Percentiles rank a stretch among this genome's conserved stretches.
Evolutionary conservation across 306 rosid species (phyloP).

Genomic region (Casuarina cunninghamiana): DNA sequence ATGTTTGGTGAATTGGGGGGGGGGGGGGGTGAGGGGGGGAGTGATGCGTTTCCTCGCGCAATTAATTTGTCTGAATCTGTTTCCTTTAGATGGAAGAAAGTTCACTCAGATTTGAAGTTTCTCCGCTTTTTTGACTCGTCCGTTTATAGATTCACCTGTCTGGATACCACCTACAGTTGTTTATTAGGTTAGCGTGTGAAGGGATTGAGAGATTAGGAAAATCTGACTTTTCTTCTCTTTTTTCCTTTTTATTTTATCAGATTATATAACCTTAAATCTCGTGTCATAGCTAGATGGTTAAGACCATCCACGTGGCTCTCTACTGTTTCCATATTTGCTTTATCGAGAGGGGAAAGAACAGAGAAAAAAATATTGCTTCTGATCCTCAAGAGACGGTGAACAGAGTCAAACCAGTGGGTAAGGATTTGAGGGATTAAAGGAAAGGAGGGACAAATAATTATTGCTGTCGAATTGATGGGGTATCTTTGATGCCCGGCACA

Average conservation of each 20-base stretch:
- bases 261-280: neutral
- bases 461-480: neutral
- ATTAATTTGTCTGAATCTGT: neutral
- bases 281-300: neutral
- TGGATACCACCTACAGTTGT: too few species aligned
- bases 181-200: too few species aligned
- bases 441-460: neutral
- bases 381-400: neutral
- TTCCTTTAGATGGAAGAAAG: too few species aligned
- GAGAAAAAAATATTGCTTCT: neutral
- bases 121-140: too few species aligned
- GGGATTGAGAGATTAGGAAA: neutral
- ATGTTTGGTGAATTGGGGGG: neutral
- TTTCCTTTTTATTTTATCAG: neutral
- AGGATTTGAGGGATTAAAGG: neutral
- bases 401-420: neutral
- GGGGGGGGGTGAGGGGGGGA: neutral
- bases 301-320: slow-evolving; percentile 10
- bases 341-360: neutral
- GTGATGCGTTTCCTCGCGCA: neutral
- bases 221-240: neutral
- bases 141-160: too few species aligned
- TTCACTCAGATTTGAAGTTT: too few species aligned
- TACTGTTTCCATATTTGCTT: neutral
- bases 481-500: too few species aligned